A percentile compares a stretch with the other conserved stretches of the same genome.
Evolutionary conservation across 768 basidiomycete genomes (phyloP).

Genomic region (Lactarius tabidus): DNA sequence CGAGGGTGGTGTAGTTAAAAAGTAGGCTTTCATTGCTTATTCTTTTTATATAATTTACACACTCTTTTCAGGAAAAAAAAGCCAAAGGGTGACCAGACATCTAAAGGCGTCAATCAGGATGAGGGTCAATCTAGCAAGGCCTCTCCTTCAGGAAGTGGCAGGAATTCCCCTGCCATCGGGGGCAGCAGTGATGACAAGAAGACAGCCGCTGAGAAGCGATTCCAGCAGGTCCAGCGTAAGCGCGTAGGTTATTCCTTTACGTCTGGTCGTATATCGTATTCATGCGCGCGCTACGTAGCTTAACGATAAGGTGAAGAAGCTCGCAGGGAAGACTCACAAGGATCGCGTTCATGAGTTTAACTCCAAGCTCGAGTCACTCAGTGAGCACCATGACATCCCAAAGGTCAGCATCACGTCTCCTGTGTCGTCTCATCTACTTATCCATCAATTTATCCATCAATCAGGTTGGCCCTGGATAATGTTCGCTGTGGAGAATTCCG

Average conservation of each 20-base stretch:
- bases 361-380: conserved; percentile 74
- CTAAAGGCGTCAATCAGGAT: conserved; percentile 34
- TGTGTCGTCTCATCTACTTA: conserved; percentile 10
- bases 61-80: conserved; percentile 72
- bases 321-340: conserved; percentile 87
- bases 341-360: conserved; percentile 92
- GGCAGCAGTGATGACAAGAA: conserved; percentile 49
- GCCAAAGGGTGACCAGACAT: conserved; percentile 45
- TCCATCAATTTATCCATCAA: conserved; percentile 30
- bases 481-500: conserved; percentile 27
- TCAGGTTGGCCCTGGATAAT: conserved; percentile 86
- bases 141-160: conserved; percentile 52
- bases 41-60: neutral
- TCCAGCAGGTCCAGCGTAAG: conserved; percentile 81
- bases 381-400: conserved; percentile 93
- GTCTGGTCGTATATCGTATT: conserved; percentile 5
- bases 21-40: conserved; percentile 44
- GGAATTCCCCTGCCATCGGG: conserved; percentile 56
- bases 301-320: conserved; percentile 64
- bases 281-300: conserved; percentile 45
- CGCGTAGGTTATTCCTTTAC: conserved; percentile 32
- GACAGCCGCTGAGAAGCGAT: conserved; percentile 84
- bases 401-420: conserved; percentile 49
- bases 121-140: conserved; percentile 40
- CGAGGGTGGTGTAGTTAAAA: conserved; percentile 79